These are phyloP conservation scores for Parmelia sp. DNA, from an alignment of 495 filamentous ascomycete species.

Conservation along the genomic window DNA sequence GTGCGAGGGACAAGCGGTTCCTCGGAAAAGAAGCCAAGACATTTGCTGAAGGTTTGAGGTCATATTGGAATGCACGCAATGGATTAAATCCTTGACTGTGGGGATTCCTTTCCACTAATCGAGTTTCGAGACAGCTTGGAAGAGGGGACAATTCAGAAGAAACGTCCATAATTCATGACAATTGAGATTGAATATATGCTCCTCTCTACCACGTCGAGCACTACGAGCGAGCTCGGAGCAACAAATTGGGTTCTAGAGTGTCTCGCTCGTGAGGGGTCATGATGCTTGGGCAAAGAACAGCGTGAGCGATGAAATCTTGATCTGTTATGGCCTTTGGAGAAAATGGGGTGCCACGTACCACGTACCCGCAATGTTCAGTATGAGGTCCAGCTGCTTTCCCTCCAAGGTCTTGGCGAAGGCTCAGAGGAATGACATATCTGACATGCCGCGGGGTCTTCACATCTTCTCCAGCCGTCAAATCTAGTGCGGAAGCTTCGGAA, in stretches of 20 bases:
- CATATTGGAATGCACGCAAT: too few relatives aligned
- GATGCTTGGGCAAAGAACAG: slow-evolving; percentile 19
- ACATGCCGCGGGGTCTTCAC: slow-evolving; percentile 5
- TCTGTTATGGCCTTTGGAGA: neutral
- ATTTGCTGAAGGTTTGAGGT: too few relatives aligned
- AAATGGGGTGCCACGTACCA: neutral
- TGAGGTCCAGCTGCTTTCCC: slow-evolving; percentile 1
- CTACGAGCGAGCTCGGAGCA: too few relatives aligned
- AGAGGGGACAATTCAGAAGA: too few relatives aligned
- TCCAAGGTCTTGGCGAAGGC: slow-evolving; percentile 3
- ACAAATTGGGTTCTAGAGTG: slow-evolving; percentile 16
- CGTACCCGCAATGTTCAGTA: slow-evolving; percentile 8
- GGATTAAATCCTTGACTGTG: too few relatives aligned
- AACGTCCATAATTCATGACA: too few relatives aligned
- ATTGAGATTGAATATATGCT: too few relatives aligned
- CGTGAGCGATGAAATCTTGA: neutral
- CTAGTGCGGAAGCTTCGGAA: slow-evolving; percentile 30
- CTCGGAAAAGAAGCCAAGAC: too few relatives aligned
- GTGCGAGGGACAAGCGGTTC: too few relatives aligned
- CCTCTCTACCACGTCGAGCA: too few relatives aligned
- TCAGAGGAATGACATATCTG: neutral
- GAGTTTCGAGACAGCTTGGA: too few relatives aligned
- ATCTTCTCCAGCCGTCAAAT: neutral
- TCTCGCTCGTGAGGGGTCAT: slow-evolving; percentile 29
- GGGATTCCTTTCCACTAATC: too few relatives aligned